Evolutionary conservation across 805 yeast species (phyloP), one percentile per base, ranked within the genome.

Genomic region (Clavispora asparagi): DNA sequence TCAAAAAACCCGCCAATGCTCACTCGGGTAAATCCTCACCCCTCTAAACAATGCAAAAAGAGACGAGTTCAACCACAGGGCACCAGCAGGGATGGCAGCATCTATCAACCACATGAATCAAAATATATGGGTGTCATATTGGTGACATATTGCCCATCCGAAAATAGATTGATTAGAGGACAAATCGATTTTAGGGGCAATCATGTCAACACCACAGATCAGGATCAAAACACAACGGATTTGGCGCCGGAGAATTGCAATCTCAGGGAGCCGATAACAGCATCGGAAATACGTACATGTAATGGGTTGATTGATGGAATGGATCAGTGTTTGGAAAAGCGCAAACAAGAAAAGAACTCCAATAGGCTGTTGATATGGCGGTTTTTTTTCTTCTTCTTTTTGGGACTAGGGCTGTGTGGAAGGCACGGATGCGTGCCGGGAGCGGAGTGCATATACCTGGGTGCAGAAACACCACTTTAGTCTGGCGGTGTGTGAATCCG

Each of bases 391-490:
- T 19, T 25, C 30, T 39, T 35, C 36, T 44, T 44, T 44, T 44
- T 27, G 32, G 31, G 31, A n/a, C 25, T 13, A 37, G 46, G 46
- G 46, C 46, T 43, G 46, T 43, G 46, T 32, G 32, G 39, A 37
- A 41, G 41, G 46, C 39, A 43, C 46, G 46, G 46, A 41, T 38
- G 46, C 39, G 40, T 38, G 40, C 40, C 36, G 36, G 25, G 25
- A 33, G 36, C 25, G 16, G 36, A 16, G 36, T 33, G 36, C 36
- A 33, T 33, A 33, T 7, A 33, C 25, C 6, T 8, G 36, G 13
- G 25, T 33, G 36, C 36, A 33, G 25, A 33, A 14, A 16, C 36
- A 33, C 36, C 36, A 9, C 36, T 7, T 14, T n/a, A 13, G 17
- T 13, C 33, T 13, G 17, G 33, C 33, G 17, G 9, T n/a, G 13